phyloP scores from a whole-genome alignment of 2,329 filamentous ascomycete species.

The Fusarium sulawesiense region DNA sequence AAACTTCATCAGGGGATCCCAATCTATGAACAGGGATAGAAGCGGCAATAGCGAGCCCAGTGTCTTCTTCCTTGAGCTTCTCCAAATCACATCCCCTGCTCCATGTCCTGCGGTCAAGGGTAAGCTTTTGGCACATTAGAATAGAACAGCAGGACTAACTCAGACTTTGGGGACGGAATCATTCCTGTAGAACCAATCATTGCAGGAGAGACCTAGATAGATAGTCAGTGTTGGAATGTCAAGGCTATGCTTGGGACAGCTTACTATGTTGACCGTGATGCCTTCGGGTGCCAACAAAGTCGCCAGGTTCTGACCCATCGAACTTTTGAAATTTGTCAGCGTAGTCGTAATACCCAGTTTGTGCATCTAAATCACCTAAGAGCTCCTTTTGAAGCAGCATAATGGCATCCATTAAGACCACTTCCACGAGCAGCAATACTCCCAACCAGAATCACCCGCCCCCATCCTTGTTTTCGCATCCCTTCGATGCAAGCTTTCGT shows the following conservation, averaged over 20 bases:
- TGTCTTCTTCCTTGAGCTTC: constrained; percentile 45
- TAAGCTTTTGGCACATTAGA: too few species aligned
- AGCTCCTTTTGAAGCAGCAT: constrained; percentile 51
- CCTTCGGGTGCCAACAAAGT: constrained; percentile 50
- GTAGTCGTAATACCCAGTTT: too few species aligned
- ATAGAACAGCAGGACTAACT: too few species aligned
- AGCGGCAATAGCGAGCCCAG: constrained; percentile 51
- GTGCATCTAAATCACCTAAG: too few species aligned
- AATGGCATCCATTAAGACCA: constrained; percentile 52
- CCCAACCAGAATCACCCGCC: constrained; percentile 49
- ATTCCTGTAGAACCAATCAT: constrained; percentile 53
- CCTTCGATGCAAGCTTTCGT: constrained; percentile 48
- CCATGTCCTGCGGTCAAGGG: too few species aligned
- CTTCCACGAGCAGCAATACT: constrained; percentile 51
- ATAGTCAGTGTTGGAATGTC: not conserved
- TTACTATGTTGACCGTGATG: constrained; percentile 51
- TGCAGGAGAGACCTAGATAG: constrained; percentile 49
- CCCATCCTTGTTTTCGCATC: constrained; percentile 50
- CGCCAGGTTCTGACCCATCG: constrained; percentile 51
- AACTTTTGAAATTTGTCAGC: constrained; percentile 46
- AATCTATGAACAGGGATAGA: constrained; percentile 51
- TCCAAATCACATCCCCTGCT: constrained; percentile 48
- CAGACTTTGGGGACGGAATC: constrained; percentile 49
- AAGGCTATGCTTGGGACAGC: not conserved
- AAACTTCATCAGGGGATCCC: constrained; percentile 51